Percentiles rank a stretch among this genome's conserved stretches.
These are phyloP conservation scores for Eucalyptus cloeziana DNA, from an alignment of 345 rosid species.

Conservation along the genomic window DNA sequence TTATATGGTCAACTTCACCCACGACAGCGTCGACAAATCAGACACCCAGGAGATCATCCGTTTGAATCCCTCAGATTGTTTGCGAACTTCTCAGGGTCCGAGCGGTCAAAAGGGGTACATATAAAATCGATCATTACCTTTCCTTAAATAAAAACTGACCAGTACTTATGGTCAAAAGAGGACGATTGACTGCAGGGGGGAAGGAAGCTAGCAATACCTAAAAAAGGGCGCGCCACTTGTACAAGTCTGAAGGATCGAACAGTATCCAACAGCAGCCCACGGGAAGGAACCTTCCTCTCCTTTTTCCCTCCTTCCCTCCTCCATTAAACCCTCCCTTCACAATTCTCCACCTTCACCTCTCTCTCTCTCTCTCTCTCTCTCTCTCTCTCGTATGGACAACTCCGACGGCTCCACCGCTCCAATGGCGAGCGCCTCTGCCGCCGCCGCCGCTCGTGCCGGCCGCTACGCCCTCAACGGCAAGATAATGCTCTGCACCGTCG, in stretches of 20 bases:
- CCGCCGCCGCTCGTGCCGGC: not conserved
- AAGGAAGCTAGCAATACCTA: not conserved
- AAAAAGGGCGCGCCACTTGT: not conserved
- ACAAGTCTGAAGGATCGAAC: not conserved
- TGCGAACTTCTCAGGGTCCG: too few relatives aligned
- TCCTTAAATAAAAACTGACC: not conserved
- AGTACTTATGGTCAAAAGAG: not conserved
- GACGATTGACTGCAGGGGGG: not conserved
- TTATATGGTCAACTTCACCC: not conserved
- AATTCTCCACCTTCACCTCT: not conserved
- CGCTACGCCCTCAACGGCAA: constrained; percentile 37
- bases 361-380: not conserved
- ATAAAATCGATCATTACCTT: not conserved
- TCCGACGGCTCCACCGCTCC: not conserved
- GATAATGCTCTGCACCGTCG: constrained; percentile 33
- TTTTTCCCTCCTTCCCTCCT: not conserved
- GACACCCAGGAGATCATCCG: not conserved
- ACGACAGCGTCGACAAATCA: not conserved
- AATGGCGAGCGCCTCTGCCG: not conserved
- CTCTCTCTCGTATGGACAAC: not conserved
- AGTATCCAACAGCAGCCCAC: not conserved
- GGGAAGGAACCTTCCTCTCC: not conserved
- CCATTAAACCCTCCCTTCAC: not conserved
- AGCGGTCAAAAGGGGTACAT: too few relatives aligned
- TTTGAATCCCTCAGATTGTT: too few relatives aligned